Evolutionary conservation across 345 rosid species (phyloP).

Genomic region (Salix caprea): DNA sequence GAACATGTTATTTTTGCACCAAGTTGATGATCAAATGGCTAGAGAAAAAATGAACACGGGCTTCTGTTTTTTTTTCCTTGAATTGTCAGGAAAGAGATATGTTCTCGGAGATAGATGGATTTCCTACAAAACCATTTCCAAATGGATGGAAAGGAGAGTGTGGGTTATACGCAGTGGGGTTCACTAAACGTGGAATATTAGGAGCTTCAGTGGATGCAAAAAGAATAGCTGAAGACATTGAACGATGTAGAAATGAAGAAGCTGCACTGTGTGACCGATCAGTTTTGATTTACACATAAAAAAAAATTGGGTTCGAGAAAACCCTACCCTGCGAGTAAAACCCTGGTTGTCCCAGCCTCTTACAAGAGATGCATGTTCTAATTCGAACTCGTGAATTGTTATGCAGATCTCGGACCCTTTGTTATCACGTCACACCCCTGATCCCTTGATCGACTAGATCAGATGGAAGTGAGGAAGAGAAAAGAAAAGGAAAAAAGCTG

Average conservation of each 20-base stretch:
- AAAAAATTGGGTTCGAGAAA: no score
- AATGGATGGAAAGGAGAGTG: slow-evolving; percentile 32
- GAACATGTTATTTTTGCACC: neutral
- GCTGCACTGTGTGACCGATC: slow-evolving; percentile 20
- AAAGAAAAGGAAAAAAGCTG: neutral
- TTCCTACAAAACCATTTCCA: slow-evolving; percentile 32
- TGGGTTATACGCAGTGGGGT: slow-evolving; percentile 33
- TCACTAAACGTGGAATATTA: slow-evolving; percentile 34
- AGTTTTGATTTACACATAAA: slow-evolving; percentile 2
- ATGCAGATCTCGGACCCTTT: accelerated
- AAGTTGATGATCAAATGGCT: neutral
- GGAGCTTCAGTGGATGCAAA: slow-evolving; percentile 36
- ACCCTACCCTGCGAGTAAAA: no score
- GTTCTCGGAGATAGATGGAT: slow-evolving; percentile 35
- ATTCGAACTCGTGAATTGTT: accelerated
- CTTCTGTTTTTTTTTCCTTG: neutral
- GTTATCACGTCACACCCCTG: no score
- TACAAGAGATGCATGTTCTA: accelerated
- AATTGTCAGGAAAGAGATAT: slow-evolving; percentile 27
- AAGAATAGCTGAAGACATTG: slow-evolving; percentile 26
- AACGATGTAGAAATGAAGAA: slow-evolving; percentile 8
- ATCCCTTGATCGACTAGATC: no score
- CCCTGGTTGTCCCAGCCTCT: accelerated
- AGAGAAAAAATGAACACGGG: neutral
- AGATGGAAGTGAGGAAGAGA: neutral